Evolutionary conservation across 768 basidiomycete genomes (phyloP).

Genomic region (Candolleomyces efflorescens): DNA sequence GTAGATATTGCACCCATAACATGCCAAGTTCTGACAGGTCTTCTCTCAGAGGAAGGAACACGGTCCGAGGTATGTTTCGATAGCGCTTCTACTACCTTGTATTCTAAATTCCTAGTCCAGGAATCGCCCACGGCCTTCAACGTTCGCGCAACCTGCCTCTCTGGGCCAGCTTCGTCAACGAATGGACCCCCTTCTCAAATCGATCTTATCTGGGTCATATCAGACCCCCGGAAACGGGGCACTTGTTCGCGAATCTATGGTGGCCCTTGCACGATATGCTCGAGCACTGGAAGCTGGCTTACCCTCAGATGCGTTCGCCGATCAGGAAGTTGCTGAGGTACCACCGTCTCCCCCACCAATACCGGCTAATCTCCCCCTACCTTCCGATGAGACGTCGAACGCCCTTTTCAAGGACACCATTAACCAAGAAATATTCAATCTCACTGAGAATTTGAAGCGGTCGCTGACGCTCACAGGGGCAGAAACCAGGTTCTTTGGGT

Average conservation of each 20-base stretch:
- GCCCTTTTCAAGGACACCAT: background rate
- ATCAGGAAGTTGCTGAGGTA: background rate
- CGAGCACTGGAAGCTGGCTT: background rate
- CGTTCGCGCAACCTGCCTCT: background rate
- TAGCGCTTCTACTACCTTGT: background rate
- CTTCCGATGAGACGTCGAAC: background rate
- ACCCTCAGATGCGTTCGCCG: background rate
- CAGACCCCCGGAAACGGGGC: background rate
- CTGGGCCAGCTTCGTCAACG: background rate
- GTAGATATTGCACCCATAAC: background rate
- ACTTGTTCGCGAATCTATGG: background rate
- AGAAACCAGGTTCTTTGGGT: background rate
- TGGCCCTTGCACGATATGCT: background rate
- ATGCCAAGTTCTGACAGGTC: background rate
- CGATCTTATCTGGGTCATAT: background rate
- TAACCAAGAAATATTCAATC: background rate
- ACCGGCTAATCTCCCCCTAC: background rate
- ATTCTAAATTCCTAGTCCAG: background rate
- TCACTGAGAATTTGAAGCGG: background rate
- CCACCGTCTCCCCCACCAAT: background rate
- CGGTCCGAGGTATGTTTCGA: background rate
- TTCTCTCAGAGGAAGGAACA: background rate
- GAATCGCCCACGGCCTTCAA: background rate
- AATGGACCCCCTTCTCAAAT: background rate
- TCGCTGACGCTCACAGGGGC: background rate